Evolutionary conservation across 2,329 filamentous ascomycete species (phyloP).

Genomic region (Lecanosticta acicola): DNA sequence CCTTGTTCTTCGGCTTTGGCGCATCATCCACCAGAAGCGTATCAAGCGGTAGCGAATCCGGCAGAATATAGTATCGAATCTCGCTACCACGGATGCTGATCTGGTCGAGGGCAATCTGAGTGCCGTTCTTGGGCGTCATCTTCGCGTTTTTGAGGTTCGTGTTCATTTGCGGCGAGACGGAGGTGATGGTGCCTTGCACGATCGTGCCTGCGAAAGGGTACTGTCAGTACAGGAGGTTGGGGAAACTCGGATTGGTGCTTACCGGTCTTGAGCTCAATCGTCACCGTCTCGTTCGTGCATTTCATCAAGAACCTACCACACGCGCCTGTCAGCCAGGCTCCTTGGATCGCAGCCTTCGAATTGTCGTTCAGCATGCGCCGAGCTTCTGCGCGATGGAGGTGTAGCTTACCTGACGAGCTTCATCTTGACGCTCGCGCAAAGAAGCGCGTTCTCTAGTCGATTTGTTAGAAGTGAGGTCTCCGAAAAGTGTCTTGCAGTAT

Average conservation of each 20-base stretch:
- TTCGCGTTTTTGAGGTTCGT: slow-evolving; percentile 91
- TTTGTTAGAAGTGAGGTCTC: too few relatives aligned
- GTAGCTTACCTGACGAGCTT: slow-evolving; percentile 86
- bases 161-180: slow-evolving; percentile 98
- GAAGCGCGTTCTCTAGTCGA: slow-evolving; percentile 4
- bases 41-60: slow-evolving; percentile 89
- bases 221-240: slow-evolving; percentile 3
- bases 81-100: slow-evolving; percentile 97
- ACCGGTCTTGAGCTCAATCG: slow-evolving; percentile 98
- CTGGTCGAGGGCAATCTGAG: slow-evolving; percentile 80
- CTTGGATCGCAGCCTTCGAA: slow-evolving; percentile 37
- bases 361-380: slow-evolving; percentile 44
- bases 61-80: slow-evolving; percentile 93
- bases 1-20: slow-evolving; percentile 99
- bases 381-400: slow-evolving; percentile 17
- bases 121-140: slow-evolving; percentile 86
- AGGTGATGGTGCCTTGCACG: slow-evolving; percentile 92
- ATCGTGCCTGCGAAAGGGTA: slow-evolving; percentile 66
- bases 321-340: slow-evolving; percentile 31
- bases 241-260: slow-evolving; percentile 20
- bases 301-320: slow-evolving; percentile 89
- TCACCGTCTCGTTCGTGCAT: slow-evolving; percentile 97
- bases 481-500: too few relatives aligned
- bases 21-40: slow-evolving; percentile 93
- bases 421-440: slow-evolving; percentile 54